These are phyloP conservation scores for Citrullus mucosospermus DNA, from an alignment of 306 rosid genomes.

Conservation along the genomic window DNA sequence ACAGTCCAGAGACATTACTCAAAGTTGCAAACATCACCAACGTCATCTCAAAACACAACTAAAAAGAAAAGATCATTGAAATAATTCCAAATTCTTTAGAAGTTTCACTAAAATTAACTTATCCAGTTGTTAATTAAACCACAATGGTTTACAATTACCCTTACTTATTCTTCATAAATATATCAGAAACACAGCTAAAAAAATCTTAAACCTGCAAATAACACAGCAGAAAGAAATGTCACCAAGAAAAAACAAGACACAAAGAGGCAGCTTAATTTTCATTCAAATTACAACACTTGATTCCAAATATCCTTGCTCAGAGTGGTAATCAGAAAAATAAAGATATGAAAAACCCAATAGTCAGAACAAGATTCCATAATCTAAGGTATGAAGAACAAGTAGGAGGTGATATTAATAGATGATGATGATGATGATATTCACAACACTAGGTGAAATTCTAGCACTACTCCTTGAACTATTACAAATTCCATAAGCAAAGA, in stretches of 20 bases:
- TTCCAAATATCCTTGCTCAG: background rate
- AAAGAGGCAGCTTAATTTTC: no score
- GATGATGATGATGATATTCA: slow-evolving; percentile 34
- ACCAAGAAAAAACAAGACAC: background rate
- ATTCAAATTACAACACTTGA: background rate
- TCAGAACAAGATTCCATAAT: background rate
- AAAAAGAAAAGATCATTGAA: background rate
- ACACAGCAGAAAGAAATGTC: background rate
- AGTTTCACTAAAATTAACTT: no score
- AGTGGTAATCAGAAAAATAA: background rate
- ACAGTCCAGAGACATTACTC: background rate
- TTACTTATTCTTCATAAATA: background rate
- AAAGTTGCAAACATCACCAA: background rate
- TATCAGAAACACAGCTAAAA: background rate
- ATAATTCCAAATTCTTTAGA: background rate
- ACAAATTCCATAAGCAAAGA: slow-evolving; percentile 13
- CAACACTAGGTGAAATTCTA: slow-evolving; percentile 29
- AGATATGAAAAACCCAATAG: background rate
- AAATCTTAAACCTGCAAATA: background rate
- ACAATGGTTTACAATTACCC: background rate
- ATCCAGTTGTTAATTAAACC: background rate
- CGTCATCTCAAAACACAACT: background rate
- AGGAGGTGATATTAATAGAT: background rate
- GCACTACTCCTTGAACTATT: slow-evolving; percentile 17
- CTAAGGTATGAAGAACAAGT: background rate